Evolutionary conservation across 805 yeast species (phyloP).

Genomic region (Zygoascus ofunaensis): DNA sequence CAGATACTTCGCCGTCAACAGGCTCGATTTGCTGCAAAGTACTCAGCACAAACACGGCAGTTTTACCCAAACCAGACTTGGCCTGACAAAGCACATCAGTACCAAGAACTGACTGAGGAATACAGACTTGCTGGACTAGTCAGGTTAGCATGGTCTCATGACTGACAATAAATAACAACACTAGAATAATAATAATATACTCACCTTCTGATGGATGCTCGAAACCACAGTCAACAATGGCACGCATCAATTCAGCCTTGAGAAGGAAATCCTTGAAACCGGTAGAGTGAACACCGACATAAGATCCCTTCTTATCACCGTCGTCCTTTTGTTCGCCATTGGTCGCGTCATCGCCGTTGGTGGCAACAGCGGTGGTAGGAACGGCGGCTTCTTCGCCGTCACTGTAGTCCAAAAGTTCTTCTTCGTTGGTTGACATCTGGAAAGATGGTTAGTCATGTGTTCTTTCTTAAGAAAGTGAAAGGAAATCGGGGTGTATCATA

Average conservation of each 20-base stretch:
- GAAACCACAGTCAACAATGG: constrained; percentile 97
- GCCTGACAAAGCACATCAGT: constrained; percentile 98
- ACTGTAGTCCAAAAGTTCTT: constrained; percentile 97
- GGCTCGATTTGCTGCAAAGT: constrained; percentile 97
- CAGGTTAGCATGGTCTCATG: constrained; percentile 3
- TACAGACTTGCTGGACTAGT: constrained; percentile 92
- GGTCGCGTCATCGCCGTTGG: constrained; percentile 25
- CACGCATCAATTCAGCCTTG: constrained; percentile 94
- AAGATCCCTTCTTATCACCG: constrained; percentile 82
- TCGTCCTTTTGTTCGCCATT: constrained; percentile 33
- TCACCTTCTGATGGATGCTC: constrained; percentile 99
- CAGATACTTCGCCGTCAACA: constrained; percentile 91
- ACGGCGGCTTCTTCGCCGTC: constrained; percentile 94
- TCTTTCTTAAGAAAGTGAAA: not conserved
- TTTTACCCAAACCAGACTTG: constrained; percentile 98
- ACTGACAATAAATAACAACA: not conserved
- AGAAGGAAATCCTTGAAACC: constrained; percentile 96
- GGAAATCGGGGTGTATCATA: not conserved
- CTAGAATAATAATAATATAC: constrained; percentile 32
- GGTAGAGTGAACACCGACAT: constrained; percentile 96
- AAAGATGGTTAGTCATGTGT: not conserved
- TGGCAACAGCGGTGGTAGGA: constrained; percentile 33
- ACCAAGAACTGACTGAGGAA: constrained; percentile 96
- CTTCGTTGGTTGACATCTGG: constrained; percentile 89
- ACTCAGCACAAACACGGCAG: constrained; percentile 93